Conservation (phyloP, 805 yeast genomes). For the Lipomyces spencermartinsiae region DNA sequence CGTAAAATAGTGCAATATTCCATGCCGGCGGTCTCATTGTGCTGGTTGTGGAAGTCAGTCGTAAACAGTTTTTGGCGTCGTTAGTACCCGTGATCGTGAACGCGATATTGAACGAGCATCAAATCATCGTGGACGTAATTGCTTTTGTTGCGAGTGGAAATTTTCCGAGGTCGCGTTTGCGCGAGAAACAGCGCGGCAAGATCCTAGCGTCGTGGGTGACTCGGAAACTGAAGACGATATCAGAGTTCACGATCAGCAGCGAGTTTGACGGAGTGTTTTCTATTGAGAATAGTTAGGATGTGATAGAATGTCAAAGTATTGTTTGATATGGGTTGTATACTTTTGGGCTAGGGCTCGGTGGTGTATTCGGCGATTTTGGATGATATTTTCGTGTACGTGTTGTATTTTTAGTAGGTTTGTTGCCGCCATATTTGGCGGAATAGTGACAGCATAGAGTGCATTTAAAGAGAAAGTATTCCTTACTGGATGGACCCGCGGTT, state of each 20-base stretch:
- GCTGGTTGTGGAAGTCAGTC: slow-evolving; percentile 69
- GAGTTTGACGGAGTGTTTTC: not conserved
- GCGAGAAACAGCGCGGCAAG: slow-evolving; percentile 75
- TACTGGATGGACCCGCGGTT: not conserved
- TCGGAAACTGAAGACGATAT: slow-evolving; percentile 49
- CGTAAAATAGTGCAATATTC: slow-evolving; percentile 62
- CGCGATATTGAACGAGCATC: slow-evolving; percentile 78
- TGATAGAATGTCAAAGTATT: not conserved
- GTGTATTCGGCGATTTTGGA: not conserved
- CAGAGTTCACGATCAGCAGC: slow-evolving; percentile 37
- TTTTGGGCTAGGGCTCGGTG: no score
- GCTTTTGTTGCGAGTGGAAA: slow-evolving; percentile 72
- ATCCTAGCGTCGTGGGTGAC: slow-evolving; percentile 64
- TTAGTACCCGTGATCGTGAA: slow-evolving; percentile 84
- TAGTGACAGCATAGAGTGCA: not conserved
- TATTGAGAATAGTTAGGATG: not conserved
- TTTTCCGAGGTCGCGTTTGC: slow-evolving; percentile 73
- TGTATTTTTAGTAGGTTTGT: not conserved
- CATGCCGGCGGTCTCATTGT: slow-evolving; percentile 82
- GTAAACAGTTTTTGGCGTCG: slow-evolving; percentile 63
- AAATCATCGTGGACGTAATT: slow-evolving; percentile 80
- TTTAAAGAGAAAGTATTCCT: not conserved
- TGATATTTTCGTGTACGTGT: not conserved
- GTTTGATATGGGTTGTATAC: no score
- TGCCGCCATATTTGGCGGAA: not conserved